Evolutionary conservation across 2,329 filamentous ascomycete species (phyloP).

Genomic region (Clonostachys solani): DNA sequence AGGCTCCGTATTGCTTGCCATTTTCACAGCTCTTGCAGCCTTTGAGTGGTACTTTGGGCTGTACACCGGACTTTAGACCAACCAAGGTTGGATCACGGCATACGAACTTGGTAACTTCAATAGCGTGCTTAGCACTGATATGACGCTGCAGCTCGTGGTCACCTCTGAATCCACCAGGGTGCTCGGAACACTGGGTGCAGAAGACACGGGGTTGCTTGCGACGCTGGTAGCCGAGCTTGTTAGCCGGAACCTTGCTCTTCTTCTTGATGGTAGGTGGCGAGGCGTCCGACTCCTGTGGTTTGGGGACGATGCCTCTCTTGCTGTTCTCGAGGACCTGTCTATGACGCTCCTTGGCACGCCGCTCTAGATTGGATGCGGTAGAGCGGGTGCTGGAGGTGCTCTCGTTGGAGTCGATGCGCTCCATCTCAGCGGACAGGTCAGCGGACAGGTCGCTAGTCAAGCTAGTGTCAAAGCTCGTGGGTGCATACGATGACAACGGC

Average conservation of each 20-base stretch:
- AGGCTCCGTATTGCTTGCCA: slow-evolving; percentile 78
- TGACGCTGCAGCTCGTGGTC: slow-evolving; percentile 78
- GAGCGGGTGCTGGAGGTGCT: slow-evolving; percentile 37
- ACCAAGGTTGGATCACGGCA: slow-evolving; percentile 47
- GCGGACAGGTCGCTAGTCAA: slow-evolving; percentile 7
- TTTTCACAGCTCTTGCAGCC: slow-evolving; percentile 81
- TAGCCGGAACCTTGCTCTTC: slow-evolving; percentile 35
- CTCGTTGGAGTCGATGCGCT: slow-evolving; percentile 41
- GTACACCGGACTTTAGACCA: slow-evolving; percentile 35
- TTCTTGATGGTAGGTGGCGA: slow-evolving; percentile 17
- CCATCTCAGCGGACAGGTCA: slow-evolving; percentile 30
- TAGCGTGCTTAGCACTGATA: slow-evolving; percentile 59
- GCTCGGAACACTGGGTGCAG: slow-evolving; percentile 66
- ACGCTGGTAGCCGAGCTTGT: slow-evolving; percentile 44
- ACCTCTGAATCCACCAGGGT: slow-evolving; percentile 77
- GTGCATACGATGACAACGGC: not conserved
- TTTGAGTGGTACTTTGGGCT: slow-evolving; percentile 59
- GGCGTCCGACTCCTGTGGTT: slow-evolving; percentile 21
- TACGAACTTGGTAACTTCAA: slow-evolving; percentile 49
- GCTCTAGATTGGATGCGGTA: slow-evolving; percentile 33
- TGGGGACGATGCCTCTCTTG: slow-evolving; percentile 37
- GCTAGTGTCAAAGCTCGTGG: not conserved
- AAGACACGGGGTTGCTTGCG: slow-evolving; percentile 68
- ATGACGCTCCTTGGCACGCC: slow-evolving; percentile 42
- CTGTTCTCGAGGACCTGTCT: slow-evolving; percentile 39